Percentiles rank a stretch among this genome's conserved stretches.
phyloP scores from a whole-genome alignment of 805 yeast species.

The Starmerella vaccinii region DNA sequence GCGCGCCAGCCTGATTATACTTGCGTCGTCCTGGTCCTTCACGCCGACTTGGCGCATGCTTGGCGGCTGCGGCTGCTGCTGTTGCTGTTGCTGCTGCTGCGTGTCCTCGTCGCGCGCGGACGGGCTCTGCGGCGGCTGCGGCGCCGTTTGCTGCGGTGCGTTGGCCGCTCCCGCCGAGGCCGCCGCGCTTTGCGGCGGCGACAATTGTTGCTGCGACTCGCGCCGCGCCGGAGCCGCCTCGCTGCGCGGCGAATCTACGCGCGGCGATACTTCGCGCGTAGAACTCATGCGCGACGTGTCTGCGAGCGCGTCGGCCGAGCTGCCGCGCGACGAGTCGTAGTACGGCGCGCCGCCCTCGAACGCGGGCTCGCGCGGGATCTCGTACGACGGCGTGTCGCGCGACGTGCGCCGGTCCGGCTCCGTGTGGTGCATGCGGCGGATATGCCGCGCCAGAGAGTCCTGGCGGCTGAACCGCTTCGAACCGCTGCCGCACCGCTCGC shows the following conservation, averaged over 20 bases:
- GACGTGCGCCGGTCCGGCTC: constrained; percentile 7
- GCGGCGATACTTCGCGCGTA: neutral
- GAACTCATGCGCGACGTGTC: neutral
- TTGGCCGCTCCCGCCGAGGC: no score
- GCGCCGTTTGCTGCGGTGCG: no score
- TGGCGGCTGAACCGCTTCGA: constrained; percentile 27
- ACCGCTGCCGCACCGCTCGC: constrained; percentile 71
- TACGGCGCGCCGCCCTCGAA: neutral
- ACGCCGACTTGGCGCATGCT: constrained; percentile 1
- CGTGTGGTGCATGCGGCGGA: constrained; percentile 15
- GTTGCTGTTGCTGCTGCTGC: no score
- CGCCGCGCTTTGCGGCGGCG: no score
- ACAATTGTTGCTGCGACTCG: neutral
- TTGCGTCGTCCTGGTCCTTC: neutral
- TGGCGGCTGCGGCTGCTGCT: no score
- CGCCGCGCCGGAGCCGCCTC: neutral
- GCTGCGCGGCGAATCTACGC: neutral
- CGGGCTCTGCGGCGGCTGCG: no score
- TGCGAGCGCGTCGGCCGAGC: neutral
- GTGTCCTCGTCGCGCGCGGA: no score
- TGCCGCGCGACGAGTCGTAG: neutral
- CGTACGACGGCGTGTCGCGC: neutral
- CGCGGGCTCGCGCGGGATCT: neutral
- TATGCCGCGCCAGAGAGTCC: constrained; percentile 19
- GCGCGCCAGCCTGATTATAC: neutral